phyloP scores from a whole-genome alignment of 129 eudicot genomes.

The Daucus carota region DNA sequence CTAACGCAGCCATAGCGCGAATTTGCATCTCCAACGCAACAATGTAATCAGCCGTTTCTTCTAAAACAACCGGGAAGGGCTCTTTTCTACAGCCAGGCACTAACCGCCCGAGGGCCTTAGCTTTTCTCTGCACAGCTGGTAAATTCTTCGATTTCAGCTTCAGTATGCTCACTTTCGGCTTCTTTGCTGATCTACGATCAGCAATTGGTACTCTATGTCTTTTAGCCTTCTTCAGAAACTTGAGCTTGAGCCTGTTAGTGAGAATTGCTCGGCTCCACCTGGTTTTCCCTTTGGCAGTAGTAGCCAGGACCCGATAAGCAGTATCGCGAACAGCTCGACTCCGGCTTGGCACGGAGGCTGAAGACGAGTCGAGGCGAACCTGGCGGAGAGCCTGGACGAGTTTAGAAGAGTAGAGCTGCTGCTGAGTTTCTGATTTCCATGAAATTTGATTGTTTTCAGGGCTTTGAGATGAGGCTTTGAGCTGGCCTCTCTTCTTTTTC shows the following conservation, averaged over 20 bases:
- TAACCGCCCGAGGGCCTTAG: constrained; percentile 52
- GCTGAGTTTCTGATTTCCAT: constrained; percentile 84
- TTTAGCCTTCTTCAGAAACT: constrained; percentile 48
- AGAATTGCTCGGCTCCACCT: constrained; percentile 93
- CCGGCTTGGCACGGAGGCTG: constrained; percentile 22
- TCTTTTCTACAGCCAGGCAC: constrained; percentile 73
- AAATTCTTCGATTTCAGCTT: constrained; percentile 55
- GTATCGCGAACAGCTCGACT: constrained; percentile 69
- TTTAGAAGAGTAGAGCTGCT: constrained; percentile 65
- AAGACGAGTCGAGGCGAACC: constrained; percentile 35
- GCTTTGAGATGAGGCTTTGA: constrained; percentile 17
- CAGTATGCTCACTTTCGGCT: constrained; percentile 46
- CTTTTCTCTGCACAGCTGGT: constrained; percentile 64
- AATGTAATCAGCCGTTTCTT: constrained; percentile 44
- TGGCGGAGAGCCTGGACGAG: constrained; percentile 74
- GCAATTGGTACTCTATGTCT: constrained; percentile 35
- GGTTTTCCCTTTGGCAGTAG: constrained; percentile 66
- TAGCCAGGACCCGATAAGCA: constrained; percentile 68
- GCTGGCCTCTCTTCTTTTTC: constrained; percentile 48
- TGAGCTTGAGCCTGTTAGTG: constrained; percentile 59
- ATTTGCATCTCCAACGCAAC: constrained; percentile 52
- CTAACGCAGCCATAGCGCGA: constrained; percentile 68
- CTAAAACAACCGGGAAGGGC: constrained; percentile 33
- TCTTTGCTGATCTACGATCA: constrained; percentile 34
- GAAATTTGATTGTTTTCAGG: constrained; percentile 9